These are phyloP conservation scores for Ceratobasidium sp. DNA, from an alignment of 1,284 basidiomycete species.

Conservation along the genomic window DNA sequence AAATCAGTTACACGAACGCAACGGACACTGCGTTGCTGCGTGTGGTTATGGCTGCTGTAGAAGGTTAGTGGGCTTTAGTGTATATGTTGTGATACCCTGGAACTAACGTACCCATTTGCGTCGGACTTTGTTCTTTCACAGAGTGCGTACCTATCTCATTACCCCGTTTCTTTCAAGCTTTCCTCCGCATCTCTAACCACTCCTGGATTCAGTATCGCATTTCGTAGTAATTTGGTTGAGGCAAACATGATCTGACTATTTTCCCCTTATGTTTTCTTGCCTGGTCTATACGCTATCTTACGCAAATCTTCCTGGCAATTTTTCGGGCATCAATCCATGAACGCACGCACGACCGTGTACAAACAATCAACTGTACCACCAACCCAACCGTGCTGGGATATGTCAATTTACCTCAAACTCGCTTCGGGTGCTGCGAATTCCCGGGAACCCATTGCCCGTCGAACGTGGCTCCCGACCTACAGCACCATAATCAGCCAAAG, in stretches of 20 bases:
- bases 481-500: conserved; percentile 39
- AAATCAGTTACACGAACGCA: conserved; percentile 83
- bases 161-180: conserved; percentile 44
- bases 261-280: conserved; percentile 24
- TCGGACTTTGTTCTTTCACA: conserved; percentile 53
- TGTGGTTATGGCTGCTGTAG: conserved; percentile 93
- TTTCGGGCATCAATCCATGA: conserved; percentile 36
- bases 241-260: conserved; percentile 38
- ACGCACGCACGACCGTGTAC: neutral
- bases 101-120: conserved; percentile 38
- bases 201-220: conserved; percentile 29
- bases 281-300: conserved; percentile 21
- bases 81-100: conserved; percentile 24
- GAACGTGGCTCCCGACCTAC: neutral
- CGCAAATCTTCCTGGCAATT: conserved; percentile 8
- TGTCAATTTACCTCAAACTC: neutral
- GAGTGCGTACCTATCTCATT: conserved; percentile 70
- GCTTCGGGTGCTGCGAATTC: no score
- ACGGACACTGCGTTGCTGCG: conserved; percentile 92
- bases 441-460: neutral
- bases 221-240: conserved; percentile 28
- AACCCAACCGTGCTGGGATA: neutral
- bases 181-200: conserved; percentile 39
- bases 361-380: conserved; percentile 28
- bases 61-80: conserved; percentile 68